Percentiles rank a stretch among this genome's conserved stretches.
Evolutionary conservation across 2,329 filamentous ascomycete genomes (phyloP).

Genomic region (Epicoccum nigrum): DNA sequence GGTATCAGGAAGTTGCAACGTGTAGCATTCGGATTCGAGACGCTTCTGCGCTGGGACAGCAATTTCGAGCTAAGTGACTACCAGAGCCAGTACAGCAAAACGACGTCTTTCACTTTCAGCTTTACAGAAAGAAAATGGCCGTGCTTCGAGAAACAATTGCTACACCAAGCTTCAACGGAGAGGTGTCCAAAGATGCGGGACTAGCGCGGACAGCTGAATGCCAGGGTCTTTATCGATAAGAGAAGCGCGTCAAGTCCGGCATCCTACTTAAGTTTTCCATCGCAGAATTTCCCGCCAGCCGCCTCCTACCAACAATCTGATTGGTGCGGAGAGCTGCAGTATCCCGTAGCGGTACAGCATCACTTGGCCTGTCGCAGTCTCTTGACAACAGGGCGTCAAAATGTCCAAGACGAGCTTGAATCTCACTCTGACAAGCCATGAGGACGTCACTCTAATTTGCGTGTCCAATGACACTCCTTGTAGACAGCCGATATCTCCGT

Average conservation of each 20-base stretch:
- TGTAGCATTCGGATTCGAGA: conserved; percentile 41
- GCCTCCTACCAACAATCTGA: neutral
- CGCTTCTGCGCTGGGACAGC: neutral
- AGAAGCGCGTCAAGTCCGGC: neutral
- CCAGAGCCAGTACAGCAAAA: neutral
- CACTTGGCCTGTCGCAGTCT: neutral
- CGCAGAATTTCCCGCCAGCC: neutral
- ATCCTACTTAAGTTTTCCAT: neutral
- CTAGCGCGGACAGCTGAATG: neutral
- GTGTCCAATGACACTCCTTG: neutral
- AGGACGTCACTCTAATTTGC: conserved; percentile 5
- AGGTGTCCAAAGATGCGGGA: conserved; percentile 17
- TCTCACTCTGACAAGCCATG: neutral
- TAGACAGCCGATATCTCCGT: neutral
- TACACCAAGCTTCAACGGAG: neutral
- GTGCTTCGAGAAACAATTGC: neutral
- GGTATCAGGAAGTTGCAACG: conserved; percentile 47
- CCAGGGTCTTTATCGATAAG: conserved; percentile 12
- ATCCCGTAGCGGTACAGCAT: neutral
- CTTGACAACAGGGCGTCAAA: conserved; percentile 3
- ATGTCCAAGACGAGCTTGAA: conserved; percentile 2
- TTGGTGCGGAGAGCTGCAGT: neutral
- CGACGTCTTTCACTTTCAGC: neutral
- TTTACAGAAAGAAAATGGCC: neutral
- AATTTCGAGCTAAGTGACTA: neutral